A percentile compares a stretch with the other conserved stretches of the same genome.
These are phyloP conservation scores for Desmodesmus armatus DNA, from an alignment of 139 green algal genomes.

Conservation along the genomic window DNA sequence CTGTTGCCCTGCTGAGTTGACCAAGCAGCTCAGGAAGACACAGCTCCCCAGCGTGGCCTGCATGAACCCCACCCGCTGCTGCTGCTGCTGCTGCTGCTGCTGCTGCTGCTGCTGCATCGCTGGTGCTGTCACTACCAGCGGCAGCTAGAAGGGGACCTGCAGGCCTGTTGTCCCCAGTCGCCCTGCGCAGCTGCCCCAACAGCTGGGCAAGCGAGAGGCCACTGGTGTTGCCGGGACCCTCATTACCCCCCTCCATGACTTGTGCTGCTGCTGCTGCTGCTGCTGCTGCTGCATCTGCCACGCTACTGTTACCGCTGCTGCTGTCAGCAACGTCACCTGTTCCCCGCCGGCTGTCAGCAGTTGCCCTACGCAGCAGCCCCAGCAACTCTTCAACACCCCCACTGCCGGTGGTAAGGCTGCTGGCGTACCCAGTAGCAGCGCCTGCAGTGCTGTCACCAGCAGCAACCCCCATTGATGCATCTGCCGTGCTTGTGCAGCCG, in stretches of 20 bases:
- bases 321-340: not conserved
- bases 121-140: not conserved
- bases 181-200: not conserved
- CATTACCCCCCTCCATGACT: no score
- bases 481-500: no score
- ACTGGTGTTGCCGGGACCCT: no score
- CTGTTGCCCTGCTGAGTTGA: not conserved
- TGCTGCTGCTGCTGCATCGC: not conserved
- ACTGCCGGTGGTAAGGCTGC: not conserved
- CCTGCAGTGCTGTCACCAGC: not conserved
- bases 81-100: constrained; percentile 5
- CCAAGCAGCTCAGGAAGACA: not conserved
- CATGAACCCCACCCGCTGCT: not conserved
- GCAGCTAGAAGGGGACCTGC: not conserved
- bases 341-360: not conserved
- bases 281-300: no score
- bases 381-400: not conserved
- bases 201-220: not conserved
- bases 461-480: no score
- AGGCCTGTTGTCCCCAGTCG: no score
- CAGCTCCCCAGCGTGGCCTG: no score
- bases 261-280: no score
- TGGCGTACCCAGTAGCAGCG: not conserved
- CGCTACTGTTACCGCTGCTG: not conserved
- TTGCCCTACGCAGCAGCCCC: not conserved